These are phyloP conservation scores for Ustilago crameri DNA, from an alignment of 1,284 basidiomycete genomes.

Conservation along the genomic window DNA sequence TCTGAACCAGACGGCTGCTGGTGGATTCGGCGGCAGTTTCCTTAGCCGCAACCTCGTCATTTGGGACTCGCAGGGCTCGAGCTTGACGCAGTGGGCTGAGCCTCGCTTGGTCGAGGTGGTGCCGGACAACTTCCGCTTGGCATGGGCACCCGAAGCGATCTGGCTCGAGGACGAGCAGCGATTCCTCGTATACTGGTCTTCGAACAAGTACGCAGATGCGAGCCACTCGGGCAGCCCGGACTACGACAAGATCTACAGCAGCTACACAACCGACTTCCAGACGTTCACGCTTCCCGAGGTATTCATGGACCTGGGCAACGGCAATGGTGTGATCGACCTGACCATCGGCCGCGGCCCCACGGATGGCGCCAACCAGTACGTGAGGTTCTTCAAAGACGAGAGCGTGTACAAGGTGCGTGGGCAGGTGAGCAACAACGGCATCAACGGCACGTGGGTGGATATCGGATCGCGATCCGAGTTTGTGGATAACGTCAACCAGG, in stretches of 20 bases:
- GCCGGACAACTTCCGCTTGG: conserved; percentile 22
- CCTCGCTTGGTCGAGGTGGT: conserved; percentile 22
- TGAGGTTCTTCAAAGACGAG: conserved; percentile 39
- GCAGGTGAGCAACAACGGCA: conserved; percentile 26
- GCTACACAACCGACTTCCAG: conserved; percentile 29
- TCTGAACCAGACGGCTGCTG: conserved; percentile 33
- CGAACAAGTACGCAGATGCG: conserved; percentile 32
- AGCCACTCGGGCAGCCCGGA: conserved; percentile 22
- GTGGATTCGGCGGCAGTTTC: conserved; percentile 17
- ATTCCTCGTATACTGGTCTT: conserved; percentile 34
- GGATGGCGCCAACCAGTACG: conserved; percentile 11
- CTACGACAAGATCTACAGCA: conserved; percentile 33
- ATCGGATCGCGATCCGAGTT: conserved; percentile 14
- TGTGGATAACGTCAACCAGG: conserved; percentile 30
- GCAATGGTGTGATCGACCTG: conserved; percentile 21
- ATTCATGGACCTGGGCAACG: conserved; percentile 24
- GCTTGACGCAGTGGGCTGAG: conserved; percentile 28
- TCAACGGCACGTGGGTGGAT: conserved; percentile 21
- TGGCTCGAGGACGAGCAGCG: conserved; percentile 25
- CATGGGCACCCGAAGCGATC: conserved; percentile 24
- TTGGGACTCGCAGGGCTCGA: conserved; percentile 25
- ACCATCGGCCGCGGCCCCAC: conserved; percentile 22
- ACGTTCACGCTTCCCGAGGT: conserved; percentile 24
- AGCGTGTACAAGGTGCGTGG: conserved; percentile 23
- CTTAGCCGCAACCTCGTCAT: conserved; percentile 27